Percentiles rank a stretch among this genome's conserved stretches.
Evolutionary conservation across 768 basidiomycete genomes (phyloP).

Genomic region (Chalciporus sphaerocephalus): DNA sequence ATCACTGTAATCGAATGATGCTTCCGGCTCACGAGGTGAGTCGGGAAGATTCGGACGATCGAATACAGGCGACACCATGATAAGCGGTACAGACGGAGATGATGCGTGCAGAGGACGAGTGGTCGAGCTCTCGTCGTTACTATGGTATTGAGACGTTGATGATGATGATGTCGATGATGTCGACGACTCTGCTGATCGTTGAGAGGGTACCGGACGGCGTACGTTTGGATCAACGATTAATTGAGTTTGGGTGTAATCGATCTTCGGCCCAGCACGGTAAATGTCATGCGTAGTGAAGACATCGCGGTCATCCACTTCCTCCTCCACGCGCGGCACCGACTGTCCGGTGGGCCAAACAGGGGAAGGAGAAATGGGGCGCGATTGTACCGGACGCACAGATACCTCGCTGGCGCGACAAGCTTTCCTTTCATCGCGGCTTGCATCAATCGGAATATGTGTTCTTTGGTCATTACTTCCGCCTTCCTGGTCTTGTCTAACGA

Average conservation of each 20-base stretch:
- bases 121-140: neutral
- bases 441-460: neutral
- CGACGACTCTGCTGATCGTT: neutral
- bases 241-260: neutral
- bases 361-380: neutral
- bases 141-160: neutral
- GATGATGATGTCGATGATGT: neutral
- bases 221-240: neutral
- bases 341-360: neutral
- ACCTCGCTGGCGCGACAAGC: conserved; percentile 1
- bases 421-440: conserved; percentile 11
- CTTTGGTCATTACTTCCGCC: neutral
- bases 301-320: conserved; percentile 5
- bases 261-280: neutral
- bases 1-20: neutral
- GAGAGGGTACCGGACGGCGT: neutral
- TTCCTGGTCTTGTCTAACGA: neutral
- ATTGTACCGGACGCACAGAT: neutral
- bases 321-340: neutral
- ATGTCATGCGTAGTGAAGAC: neutral
- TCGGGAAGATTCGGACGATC: neutral
- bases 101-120: neutral
- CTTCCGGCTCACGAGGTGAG: neutral
- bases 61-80: conserved; percentile 2
- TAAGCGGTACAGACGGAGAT: neutral